These are phyloP conservation scores for Myxozyma vanderwaltii DNA, from an alignment of 805 yeast species.

Conservation along the genomic window DNA sequence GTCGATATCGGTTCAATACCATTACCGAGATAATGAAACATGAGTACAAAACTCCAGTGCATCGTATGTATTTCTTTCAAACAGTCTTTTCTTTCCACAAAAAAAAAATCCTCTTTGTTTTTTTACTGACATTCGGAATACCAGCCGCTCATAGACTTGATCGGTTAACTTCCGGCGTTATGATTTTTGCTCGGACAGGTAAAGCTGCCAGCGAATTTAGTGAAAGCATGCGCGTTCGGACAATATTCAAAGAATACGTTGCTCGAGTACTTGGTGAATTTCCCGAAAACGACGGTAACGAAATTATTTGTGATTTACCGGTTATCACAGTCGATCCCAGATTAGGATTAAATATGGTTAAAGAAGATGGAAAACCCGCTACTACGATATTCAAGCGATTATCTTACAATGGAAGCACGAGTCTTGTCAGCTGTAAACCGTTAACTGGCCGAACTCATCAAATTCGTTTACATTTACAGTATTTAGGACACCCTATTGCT, in stretches of 20 bases:
- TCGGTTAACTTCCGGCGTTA: constrained; percentile 85
- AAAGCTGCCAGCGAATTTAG: constrained; percentile 76
- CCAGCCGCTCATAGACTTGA: constrained; percentile 81
- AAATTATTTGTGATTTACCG: constrained; percentile 64
- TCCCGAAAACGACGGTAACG: constrained; percentile 53
- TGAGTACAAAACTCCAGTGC: constrained; percentile 67
- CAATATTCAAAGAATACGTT: constrained; percentile 77
- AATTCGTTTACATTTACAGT: constrained; percentile 89
- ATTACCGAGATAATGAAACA: constrained; percentile 75
- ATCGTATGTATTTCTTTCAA: constrained; percentile 44
- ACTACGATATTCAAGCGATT: constrained; percentile 67
- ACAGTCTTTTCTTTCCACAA: not conserved
- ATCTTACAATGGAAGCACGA: constrained; percentile 61
- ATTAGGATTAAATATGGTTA: constrained; percentile 51
- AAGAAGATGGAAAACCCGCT: constrained; percentile 57
- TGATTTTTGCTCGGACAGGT: constrained; percentile 85
- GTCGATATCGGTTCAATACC: constrained; percentile 75
- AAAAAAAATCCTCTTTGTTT: not conserved
- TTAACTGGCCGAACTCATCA: constrained; percentile 94
- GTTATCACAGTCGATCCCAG: constrained; percentile 72
- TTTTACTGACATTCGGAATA: not conserved
- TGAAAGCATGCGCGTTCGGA: constrained; percentile 66
- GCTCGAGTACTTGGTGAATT: constrained; percentile 89
- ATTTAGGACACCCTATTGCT: constrained; percentile 84
- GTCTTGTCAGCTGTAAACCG: constrained; percentile 82